Percentiles rank a stretch among this genome's conserved stretches.
Evolutionary conservation across 208 protist species (phyloP).

Genomic region (Plasmodiophora brassicae): DNA sequence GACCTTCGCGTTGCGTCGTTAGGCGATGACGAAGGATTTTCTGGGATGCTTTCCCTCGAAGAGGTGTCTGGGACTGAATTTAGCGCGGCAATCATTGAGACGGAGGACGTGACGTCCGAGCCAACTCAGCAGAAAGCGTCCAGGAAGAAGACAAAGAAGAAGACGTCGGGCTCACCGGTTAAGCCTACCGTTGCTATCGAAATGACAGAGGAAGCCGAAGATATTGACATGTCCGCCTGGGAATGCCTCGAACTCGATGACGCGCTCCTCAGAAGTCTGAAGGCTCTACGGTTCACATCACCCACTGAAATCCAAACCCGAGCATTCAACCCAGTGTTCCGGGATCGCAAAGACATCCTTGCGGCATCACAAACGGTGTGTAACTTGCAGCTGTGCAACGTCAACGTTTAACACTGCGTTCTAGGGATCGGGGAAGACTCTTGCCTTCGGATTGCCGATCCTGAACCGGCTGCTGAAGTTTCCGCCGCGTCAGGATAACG

Average conservation of each 20-base stretch:
- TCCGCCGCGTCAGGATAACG: neutral
- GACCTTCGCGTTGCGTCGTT: too few species aligned
- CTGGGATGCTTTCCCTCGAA: neutral
- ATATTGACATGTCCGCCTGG: neutral
- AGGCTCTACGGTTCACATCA: neutral
- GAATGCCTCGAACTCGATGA: neutral
- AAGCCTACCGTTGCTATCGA: neutral
- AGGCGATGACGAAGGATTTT: neutral
- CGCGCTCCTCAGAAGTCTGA: neutral
- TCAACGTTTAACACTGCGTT: neutral
- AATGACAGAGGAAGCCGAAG: neutral
- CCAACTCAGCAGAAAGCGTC: neutral
- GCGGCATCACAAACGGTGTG: neutral
- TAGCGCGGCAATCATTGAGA: neutral
- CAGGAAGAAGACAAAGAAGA: neutral
- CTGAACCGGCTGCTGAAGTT: neutral
- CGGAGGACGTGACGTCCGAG: neutral
- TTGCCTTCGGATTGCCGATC: conserved; percentile 39
- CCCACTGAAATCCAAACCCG: neutral
- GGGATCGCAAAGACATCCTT: neutral
- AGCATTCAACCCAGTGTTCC: neutral
- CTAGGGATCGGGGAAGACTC: conserved; percentile 39
- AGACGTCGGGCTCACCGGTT: too few species aligned
- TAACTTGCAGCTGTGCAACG: neutral
- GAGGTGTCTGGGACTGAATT: neutral